Evolutionary conservation across 805 yeast species (phyloP), one percentile per base, ranked within the genome.

Genomic region (Hanseniaspora taiwanica): DNA sequence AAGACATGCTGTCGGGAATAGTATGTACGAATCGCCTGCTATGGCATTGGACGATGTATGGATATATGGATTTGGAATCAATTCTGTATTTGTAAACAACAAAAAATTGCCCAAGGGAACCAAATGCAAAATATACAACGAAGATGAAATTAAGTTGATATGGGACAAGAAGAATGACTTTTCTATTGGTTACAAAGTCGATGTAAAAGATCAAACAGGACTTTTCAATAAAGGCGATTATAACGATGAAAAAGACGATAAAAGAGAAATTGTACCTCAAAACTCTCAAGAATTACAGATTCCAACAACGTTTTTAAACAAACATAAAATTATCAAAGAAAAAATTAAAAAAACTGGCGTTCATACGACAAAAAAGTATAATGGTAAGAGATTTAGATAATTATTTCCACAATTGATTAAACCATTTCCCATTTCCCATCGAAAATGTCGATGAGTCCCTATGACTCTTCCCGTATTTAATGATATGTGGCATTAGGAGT

Each of bases 31-130:
- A 48, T 73, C 81, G 8, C 85, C 87, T 0, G 86, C 85, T 0
- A 79, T 74, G 58, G 78, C 79, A 43, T 59, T 77, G 6, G 82
- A 78, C 42, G 86, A 78, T 52, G 65, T 82, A 13, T 85, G 94
- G 93, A 62, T 87, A 23, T 59, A 82, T 36, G 95, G 86, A 48
- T 72, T 66, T 45, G 80, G 91, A 42, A 74, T 93, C 0, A 87
- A 86, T 56, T 79, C 83, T 2, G 81, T 95, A 53, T 73, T 65
- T 49, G 70, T 87, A 6, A 82, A 85, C 50, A 71, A 71, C 6
- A 56, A 61, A 6, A 66, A 66, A 37, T 54, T 83, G 36, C 79
- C 80, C 0, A 74, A 74, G 44, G 79, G 80, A 2, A 66, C 71
- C 24, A 83, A 82, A 49, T 69, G 67, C 0, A 67, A 74, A 40